Evolutionary conservation across 768 basidiomycete species (phyloP), one percentile per base, ranked within the genome.

Genomic region (Suillus subluteus): DNA sequence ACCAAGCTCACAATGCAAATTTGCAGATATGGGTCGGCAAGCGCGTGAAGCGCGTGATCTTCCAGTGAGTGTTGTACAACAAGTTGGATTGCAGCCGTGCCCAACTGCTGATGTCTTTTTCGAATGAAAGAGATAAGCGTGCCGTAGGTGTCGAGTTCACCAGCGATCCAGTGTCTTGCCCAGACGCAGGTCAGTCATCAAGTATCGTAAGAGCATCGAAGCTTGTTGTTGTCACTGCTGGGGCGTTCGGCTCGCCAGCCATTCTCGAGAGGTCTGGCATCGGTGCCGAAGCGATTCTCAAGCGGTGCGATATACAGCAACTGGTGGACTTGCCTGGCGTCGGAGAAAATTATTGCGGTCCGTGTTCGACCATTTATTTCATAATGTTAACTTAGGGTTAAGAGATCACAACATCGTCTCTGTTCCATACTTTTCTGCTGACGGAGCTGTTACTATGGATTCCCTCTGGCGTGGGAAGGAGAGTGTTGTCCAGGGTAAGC

Each of bases 201-300:
- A 26, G 26, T 26, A 26, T 26, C 26, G 26, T 26, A 26, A 26
- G 26, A 26, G 26, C 26, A 26, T 26, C 26, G 26, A 26, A 26
- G 26, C 26, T 26, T 26, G 26, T 26, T 26, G 26, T 84, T 0
- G 54, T 83, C 2, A 78, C 79, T 16, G 78, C 79, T 1, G 82
- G 83, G 2, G 62, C 82, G 0, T 76, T 83, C 30, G 82, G 82
- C 15, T 82, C 82, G 0, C 82, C 87, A 0, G 78, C 79, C 58
- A 81, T 90, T 23, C 80, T 90, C 8, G 85, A 89, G 70, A 79
- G 88, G 4, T 87, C 82, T 3, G 83, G 83, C 0, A 79, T 84
- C 16, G 83, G 83, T 2, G 67, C 73, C 6, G 67, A 66, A 55
- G 68, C 69, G 0, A 52, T 79, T 1, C 75, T 84, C 0, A 64